phyloP scores from a whole-genome alignment of 345 rosid species.

The Aethionema arabicum region DNA sequence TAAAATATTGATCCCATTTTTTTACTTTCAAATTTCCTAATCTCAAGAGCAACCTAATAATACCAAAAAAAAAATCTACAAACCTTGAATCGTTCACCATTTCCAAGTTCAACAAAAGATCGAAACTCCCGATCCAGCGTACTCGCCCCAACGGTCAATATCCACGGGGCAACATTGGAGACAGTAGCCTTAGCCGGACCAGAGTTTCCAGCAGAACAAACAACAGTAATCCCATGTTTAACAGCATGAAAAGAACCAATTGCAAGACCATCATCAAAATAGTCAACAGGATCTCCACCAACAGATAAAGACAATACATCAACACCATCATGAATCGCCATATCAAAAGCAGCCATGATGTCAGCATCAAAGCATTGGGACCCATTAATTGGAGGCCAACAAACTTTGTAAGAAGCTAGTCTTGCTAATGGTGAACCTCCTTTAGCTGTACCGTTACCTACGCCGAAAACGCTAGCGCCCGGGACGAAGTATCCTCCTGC shows the following conservation, averaged over 20 bases:
- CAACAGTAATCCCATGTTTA: conserved; percentile 9
- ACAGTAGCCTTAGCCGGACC: conserved; percentile 48
- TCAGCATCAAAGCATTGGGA: conserved; percentile 42
- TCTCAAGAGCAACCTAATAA: too few relatives aligned
- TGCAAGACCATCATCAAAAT: conserved; percentile 13
- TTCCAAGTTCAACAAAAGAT: conserved; percentile 38
- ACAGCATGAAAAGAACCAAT: conserved; percentile 31
- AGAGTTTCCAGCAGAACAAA: conserved; percentile 38
- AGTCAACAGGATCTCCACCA: conserved; percentile 20
- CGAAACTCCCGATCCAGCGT: conserved; percentile 51
- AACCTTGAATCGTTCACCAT: conserved; percentile 38
- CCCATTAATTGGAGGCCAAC: conserved; percentile 33
- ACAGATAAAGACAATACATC: conserved; percentile 43
- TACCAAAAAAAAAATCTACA: too few relatives aligned
- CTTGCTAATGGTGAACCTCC: conserved; percentile 46
- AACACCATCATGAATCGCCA: conserved; percentile 45
- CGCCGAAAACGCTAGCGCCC: conserved; percentile 27
- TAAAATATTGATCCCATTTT: too few relatives aligned
- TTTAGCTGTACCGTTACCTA: conserved; percentile 37
- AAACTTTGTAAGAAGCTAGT: conserved; percentile 48
- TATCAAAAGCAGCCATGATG: conserved; percentile 39
- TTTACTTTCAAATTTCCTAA: too few relatives aligned
- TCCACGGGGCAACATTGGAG: conserved; percentile 56
- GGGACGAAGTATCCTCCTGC: conserved; percentile 41
- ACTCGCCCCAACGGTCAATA: conserved; percentile 62